Evolutionary conservation across 2,329 filamentous ascomycete species (phyloP).

Genomic region (Pseudogymnoascus verrucosus): DNA sequence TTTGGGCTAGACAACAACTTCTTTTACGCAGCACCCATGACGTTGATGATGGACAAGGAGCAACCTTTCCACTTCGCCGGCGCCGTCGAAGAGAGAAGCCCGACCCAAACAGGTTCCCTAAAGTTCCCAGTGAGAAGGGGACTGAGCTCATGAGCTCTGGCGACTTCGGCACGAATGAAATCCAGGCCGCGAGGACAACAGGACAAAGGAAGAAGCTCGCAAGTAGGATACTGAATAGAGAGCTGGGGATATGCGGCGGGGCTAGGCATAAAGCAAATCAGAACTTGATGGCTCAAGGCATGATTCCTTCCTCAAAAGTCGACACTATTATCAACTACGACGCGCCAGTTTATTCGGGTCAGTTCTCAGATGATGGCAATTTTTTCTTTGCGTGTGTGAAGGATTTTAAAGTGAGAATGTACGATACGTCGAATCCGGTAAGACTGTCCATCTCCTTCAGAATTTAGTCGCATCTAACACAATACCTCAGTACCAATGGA

Average conservation of each 20-base stretch:
- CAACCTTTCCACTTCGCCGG: constrained; percentile 35
- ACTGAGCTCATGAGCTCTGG: constrained; percentile 74
- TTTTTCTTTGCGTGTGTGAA: constrained; percentile 93
- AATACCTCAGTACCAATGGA: constrained; percentile 62
- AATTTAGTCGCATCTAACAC: neutral
- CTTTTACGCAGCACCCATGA: constrained; percentile 14
- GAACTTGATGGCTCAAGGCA: constrained; percentile 57
- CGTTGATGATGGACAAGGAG: constrained; percentile 17
- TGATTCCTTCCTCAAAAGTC: constrained; percentile 69
- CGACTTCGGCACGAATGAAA: constrained; percentile 63
- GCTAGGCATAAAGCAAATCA: constrained; percentile 53
- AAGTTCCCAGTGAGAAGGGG: constrained; percentile 73
- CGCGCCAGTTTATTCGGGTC: constrained; percentile 82
- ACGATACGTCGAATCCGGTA: constrained; percentile 82
- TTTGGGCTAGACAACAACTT: constrained; percentile 12
- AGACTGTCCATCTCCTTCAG: neutral
- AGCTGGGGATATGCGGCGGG: constrained; percentile 63
- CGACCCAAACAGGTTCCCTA: constrained; percentile 63
- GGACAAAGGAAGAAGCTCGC: constrained; percentile 52
- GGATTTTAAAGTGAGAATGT: constrained; percentile 93
- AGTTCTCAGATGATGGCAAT: constrained; percentile 94
- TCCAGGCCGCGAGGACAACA: constrained; percentile 40
- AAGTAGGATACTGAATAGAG: constrained; percentile 68
- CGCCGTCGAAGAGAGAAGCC: constrained; percentile 34
- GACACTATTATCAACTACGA: constrained; percentile 87